Conservation (phyloP, 1,284 basidiomycete genomes). For the Sparassis latifolia region DNA sequence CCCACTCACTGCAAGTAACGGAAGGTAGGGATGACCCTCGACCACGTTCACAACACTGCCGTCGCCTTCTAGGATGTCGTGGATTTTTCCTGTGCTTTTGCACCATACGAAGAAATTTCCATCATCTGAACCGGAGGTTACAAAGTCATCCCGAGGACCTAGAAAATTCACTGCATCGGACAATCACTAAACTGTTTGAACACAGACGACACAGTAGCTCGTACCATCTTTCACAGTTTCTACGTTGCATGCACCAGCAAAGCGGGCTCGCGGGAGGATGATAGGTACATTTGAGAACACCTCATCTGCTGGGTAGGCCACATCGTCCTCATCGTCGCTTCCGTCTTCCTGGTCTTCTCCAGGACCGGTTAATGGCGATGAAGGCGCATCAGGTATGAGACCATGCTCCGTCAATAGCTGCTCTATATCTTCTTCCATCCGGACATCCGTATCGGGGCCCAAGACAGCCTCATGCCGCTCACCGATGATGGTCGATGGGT, state of each 20-base stretch:
- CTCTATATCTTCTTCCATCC: conserved; percentile 26
- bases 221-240: conserved; percentile 89
- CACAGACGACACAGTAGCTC: conserved; percentile 16
- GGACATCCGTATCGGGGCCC: conserved; percentile 8
- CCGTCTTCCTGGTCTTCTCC: conserved; percentile 11
- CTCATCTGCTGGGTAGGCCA: conserved; percentile 27
- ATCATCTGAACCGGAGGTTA: conserved; percentile 88
- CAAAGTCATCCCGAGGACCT: conserved; percentile 70
- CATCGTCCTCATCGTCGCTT: conserved; percentile 20
- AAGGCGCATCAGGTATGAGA: background rate
- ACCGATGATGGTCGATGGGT: too few relatives aligned
- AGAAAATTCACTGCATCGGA: conserved; percentile 69
- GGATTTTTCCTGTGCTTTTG: conserved; percentile 57
- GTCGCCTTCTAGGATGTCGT: conserved; percentile 83
- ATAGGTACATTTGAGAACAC: conserved; percentile 38
- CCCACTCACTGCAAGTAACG: conserved; percentile 81
- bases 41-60: conserved; percentile 80
- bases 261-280: conserved; percentile 65
- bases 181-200: too few relatives aligned
- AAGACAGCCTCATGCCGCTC: background rate
- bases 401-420: conserved; percentile 13
- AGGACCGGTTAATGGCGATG: conserved; percentile 2
- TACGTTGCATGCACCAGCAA: conserved; percentile 73
- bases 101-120: conserved; percentile 84
- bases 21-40: conserved; percentile 77